A percentile compares a stretch with the other conserved stretches of the same genome.
These are phyloP conservation scores for Penicillium aurantiogriseum DNA, from an alignment of 2,329 filamentous ascomycete genomes.

Conservation along the genomic window DNA sequence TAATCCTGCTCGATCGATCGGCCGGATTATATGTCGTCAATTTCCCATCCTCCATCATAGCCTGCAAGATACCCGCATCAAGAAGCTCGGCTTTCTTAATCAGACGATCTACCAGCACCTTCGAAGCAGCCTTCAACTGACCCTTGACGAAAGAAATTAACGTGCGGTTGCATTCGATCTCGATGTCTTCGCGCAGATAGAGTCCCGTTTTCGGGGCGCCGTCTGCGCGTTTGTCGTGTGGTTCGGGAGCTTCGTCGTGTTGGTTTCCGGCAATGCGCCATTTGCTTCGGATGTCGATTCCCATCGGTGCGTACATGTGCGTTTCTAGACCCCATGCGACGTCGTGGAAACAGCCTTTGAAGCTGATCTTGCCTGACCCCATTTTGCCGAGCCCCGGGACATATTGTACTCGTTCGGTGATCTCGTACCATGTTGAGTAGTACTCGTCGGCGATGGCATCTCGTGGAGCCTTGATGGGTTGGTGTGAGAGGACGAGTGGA, in stretches of 20 bases:
- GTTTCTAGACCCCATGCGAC: slow-evolving; percentile 72
- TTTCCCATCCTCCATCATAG: slow-evolving; percentile 19
- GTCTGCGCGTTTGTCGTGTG: slow-evolving; percentile 62
- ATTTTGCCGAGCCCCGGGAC: slow-evolving; percentile 60
- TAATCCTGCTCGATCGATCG: slow-evolving; percentile 9
- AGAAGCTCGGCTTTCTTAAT: slow-evolving; percentile 51
- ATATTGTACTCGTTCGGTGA: slow-evolving; percentile 75
- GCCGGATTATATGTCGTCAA: slow-evolving; percentile 23
- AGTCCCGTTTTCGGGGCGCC: slow-evolving; percentile 66
- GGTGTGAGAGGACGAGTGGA: slow-evolving; percentile 72
- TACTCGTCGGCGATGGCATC: slow-evolving; percentile 69
- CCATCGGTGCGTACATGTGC: slow-evolving; percentile 78
- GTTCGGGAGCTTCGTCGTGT: slow-evolving; percentile 66
- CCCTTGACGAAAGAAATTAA: slow-evolving; percentile 76
- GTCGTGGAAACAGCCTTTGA: slow-evolving; percentile 79
- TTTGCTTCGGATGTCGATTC: slow-evolving; percentile 73
- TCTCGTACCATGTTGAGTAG: slow-evolving; percentile 71
- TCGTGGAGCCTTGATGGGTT: slow-evolving; percentile 64
- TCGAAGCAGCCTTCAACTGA: slow-evolving; percentile 75
- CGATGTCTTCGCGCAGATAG: slow-evolving; percentile 81
- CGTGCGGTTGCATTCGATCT: slow-evolving; percentile 76
- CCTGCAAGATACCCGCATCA: slow-evolving; percentile 24
- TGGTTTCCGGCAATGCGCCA: slow-evolving; percentile 74
- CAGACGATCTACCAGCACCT: slow-evolving; percentile 65
- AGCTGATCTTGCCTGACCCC: slow-evolving; percentile 66